phyloP scores from a whole-genome alignment of 2,329 filamentous ascomycete species.

The Ceratocystiopsis sp. region DNA sequence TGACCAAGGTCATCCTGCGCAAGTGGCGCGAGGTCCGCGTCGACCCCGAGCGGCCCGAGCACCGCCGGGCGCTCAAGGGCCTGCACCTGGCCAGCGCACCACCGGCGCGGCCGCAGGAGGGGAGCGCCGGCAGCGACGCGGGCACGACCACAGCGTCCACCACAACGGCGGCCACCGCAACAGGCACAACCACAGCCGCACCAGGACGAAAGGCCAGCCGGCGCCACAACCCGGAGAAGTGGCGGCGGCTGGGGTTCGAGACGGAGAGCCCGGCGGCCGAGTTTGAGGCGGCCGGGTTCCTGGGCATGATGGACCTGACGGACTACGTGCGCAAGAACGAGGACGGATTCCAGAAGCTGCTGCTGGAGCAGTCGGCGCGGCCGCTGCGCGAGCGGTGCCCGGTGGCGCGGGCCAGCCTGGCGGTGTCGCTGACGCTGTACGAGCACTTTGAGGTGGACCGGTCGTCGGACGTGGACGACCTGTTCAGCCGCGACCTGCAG shows the following conservation, averaged over 20 bases:
- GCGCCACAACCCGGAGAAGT: slow-evolving; percentile 76
- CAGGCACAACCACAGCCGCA: no score
- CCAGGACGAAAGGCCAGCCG: slow-evolving; percentile 36
- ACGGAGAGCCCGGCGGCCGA: slow-evolving; percentile 74
- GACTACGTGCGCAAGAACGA: slow-evolving; percentile 84
- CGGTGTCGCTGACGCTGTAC: slow-evolving; percentile 75
- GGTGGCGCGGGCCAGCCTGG: slow-evolving; percentile 69
- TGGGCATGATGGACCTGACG: slow-evolving; percentile 94
- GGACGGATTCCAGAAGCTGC: slow-evolving; percentile 78
- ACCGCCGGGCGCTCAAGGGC: slow-evolving; percentile 70
- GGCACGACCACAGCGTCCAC: slow-evolving; percentile 14
- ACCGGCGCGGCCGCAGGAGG: slow-evolving; percentile 27
- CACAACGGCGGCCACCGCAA: no score
- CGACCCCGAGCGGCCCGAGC: slow-evolving; percentile 74
- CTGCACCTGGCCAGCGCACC: slow-evolving; percentile 66
- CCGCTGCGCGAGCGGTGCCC: slow-evolving; percentile 62
- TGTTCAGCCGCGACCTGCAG: slow-evolving; percentile 25
- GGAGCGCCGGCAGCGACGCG: slow-evolving; percentile 15
- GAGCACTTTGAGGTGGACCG: slow-evolving; percentile 93
- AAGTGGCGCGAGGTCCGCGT: slow-evolving; percentile 80
- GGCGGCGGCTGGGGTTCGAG: slow-evolving; percentile 82
- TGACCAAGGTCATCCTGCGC: slow-evolving; percentile 73
- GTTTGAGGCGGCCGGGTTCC: slow-evolving; percentile 69
- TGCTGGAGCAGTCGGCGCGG: slow-evolving; percentile 73
- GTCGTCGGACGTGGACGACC: slow-evolving; percentile 59